These are phyloP conservation scores for Colletotrichum costaricense DNA, from an alignment of 2,329 filamentous ascomycete species.

Conservation along the genomic window DNA sequence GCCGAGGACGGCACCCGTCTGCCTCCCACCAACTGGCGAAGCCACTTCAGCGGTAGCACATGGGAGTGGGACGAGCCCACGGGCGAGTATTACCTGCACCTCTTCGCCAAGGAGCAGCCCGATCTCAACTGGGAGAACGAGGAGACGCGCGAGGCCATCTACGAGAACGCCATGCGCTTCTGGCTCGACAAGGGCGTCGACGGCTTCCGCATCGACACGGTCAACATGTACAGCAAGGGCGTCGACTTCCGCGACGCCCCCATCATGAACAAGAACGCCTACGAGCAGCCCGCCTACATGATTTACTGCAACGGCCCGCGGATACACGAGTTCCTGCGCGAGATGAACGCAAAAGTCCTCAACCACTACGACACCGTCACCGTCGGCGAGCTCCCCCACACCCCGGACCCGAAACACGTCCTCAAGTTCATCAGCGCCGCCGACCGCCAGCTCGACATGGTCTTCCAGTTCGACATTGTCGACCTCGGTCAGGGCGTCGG, in stretches of 20 bases:
- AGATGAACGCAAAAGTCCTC: slow-evolving; percentile 71
- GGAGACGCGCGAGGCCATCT: slow-evolving; percentile 75
- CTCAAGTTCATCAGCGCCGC: slow-evolving; percentile 68
- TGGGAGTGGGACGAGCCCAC: slow-evolving; percentile 82
- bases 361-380: slow-evolving; percentile 74
- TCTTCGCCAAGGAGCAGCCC: slow-evolving; percentile 81
- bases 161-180: slow-evolving; percentile 78
- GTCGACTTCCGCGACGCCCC: slow-evolving; percentile 69
- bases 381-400: slow-evolving; percentile 76
- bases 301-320: slow-evolving; percentile 75
- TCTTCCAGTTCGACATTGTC: slow-evolving; percentile 75
- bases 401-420: slow-evolving; percentile 67
- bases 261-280: slow-evolving; percentile 56
- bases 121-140: slow-evolving; percentile 89
- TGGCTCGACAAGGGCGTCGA: slow-evolving; percentile 82
- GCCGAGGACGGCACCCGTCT: slow-evolving; percentile 68
- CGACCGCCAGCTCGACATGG: slow-evolving; percentile 74
- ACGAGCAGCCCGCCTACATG: slow-evolving; percentile 63
- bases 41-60: slow-evolving; percentile 69
- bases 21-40: slow-evolving; percentile 81
- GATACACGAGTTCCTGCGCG: slow-evolving; percentile 74
- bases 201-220: slow-evolving; percentile 80
- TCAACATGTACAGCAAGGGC: slow-evolving; percentile 78
- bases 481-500: slow-evolving; percentile 66
- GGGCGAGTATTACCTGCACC: slow-evolving; percentile 79